Percentiles rank a stretch among this genome's conserved stretches.
Conservation (phyloP, 208 protist species). For the Trypanosoma avium region DNA sequence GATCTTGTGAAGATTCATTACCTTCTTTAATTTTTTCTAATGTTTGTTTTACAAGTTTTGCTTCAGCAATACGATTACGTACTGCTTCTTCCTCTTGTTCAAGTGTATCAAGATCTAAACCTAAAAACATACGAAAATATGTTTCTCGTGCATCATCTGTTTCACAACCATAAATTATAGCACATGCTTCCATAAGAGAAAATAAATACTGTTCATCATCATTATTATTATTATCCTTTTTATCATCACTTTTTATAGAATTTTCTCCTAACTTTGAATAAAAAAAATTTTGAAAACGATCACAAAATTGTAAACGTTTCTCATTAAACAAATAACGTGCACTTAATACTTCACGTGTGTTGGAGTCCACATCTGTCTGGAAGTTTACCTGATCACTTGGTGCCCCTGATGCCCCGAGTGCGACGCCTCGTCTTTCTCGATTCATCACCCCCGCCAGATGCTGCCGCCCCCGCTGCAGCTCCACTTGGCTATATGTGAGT, state of each 20-base stretch:
- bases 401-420: constrained; percentile 40
- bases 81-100: constrained; percentile 49
- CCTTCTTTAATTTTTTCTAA: background rate
- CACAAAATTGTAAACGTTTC: constrained; percentile 75
- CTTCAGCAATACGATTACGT: constrained; percentile 39
- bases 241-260: background rate
- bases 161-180: constrained; percentile 80
- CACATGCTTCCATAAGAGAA: constrained; percentile 88
- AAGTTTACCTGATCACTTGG: constrained; percentile 61
- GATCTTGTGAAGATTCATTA: too few relatives aligned
- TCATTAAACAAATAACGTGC: constrained; percentile 87
- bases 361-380: constrained; percentile 60
- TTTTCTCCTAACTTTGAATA: constrained; percentile 30
- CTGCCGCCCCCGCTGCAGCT: constrained; percentile 55
- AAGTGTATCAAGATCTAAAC: constrained; percentile 69
- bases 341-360: constrained; percentile 62
- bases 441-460: constrained; percentile 82
- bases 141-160: constrained; percentile 54
- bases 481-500: constrained; percentile 76
- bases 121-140: constrained; percentile 67
- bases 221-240: background rate
- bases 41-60: constrained; percentile 26
- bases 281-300: constrained; percentile 85
- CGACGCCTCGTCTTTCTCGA: constrained; percentile 58
- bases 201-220: constrained; percentile 66